phyloP scores from a whole-genome alignment of 345 rosid genomes.

The Populus tremula region DNA sequence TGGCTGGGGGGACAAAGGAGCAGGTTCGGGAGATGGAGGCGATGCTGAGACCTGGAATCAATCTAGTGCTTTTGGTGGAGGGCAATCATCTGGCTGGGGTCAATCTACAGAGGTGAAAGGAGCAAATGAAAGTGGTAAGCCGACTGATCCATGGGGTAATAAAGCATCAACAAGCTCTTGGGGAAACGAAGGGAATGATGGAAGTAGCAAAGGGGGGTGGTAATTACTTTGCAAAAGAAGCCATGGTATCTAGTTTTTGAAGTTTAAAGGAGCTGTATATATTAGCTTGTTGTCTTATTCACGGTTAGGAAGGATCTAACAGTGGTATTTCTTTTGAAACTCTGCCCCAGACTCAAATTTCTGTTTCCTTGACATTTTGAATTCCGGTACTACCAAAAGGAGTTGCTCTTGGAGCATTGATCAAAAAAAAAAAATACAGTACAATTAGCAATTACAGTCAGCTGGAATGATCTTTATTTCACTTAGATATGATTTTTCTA shows the following conservation, averaged over 20 bases:
- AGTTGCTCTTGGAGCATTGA: background rate
- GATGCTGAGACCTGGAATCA: constrained; percentile 20
- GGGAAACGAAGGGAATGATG: constrained; percentile 29
- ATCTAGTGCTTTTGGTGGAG: constrained; percentile 18
- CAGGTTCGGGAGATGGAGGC: constrained; percentile 13
- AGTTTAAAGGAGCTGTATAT: constrained; percentile 7
- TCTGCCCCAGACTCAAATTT: background rate
- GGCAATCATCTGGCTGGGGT: constrained; percentile 22
- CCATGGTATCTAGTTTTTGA: background rate
- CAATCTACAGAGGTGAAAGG: constrained; percentile 18
- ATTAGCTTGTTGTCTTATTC: background rate
- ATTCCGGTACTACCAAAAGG: background rate
- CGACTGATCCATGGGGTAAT: constrained; percentile 26
- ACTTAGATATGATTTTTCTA: background rate
- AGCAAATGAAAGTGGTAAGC: constrained; percentile 6
- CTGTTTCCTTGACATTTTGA: background rate
- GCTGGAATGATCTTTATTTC: background rate
- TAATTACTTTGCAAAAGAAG: background rate
- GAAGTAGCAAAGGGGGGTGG: constrained; percentile 39
- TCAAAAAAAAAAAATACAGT: background rate
- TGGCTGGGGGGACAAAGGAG: constrained; percentile 20
- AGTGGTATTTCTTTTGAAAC: background rate
- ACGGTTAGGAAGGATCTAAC: background rate
- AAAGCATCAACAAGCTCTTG: constrained; percentile 31
- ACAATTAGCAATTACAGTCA: background rate